A percentile compares a stretch with the other conserved stretches of the same genome.
These are phyloP conservation scores for Stenocarpella maydis DNA, from an alignment of 2,329 filamentous ascomycete species.

Conservation along the genomic window DNA sequence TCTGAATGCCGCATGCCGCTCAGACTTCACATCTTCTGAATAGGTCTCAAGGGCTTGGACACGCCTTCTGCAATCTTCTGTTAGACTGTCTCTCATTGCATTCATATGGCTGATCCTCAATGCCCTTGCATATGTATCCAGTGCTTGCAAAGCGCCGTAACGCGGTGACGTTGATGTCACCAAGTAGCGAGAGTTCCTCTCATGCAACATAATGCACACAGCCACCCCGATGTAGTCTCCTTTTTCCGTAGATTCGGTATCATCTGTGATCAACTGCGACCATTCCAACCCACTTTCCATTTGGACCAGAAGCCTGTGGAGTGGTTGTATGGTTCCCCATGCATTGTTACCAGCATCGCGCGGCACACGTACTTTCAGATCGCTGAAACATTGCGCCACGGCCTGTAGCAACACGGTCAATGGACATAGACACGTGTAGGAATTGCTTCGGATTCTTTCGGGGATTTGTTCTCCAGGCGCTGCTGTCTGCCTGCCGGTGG, in stretches of 20 bases:
- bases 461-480: neutral
- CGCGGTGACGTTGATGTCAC: neutral
- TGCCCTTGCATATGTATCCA: neutral
- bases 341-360: neutral
- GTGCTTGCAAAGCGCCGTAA: neutral
- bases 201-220: neutral
- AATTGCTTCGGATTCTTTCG: neutral
- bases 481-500: too few relatives aligned
- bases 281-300: neutral
- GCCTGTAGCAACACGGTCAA: neutral
- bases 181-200: neutral
- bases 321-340: neutral
- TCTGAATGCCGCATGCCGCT: neutral
- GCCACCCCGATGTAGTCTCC: neutral
- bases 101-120: neutral
- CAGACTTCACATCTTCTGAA: neutral
- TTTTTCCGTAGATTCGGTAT: too few relatives aligned
- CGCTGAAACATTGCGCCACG: neutral
- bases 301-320: neutral
- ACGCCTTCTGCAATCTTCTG: neutral
- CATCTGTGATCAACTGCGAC: too few relatives aligned
- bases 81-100: neutral
- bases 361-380: neutral
- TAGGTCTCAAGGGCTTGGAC: neutral
- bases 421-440: neutral